Conservation (phyloP, 1,139 yeast genomes). For the Blastobotrys serpentis region DNA sequence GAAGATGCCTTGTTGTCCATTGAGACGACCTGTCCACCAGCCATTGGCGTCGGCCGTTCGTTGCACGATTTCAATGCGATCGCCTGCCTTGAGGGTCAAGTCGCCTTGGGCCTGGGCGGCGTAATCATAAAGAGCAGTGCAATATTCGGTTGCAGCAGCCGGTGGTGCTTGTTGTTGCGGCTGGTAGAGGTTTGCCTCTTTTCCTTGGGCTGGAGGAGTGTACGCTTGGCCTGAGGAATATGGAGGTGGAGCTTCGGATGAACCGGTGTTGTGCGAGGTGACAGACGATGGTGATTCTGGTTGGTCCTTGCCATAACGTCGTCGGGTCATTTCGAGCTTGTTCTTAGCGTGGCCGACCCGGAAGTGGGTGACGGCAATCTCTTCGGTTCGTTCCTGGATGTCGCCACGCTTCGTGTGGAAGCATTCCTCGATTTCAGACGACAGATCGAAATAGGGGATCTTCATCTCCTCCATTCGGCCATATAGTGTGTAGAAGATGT, state of each 20-base stretch:
- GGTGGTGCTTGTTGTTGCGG: slow-evolving; percentile 22
- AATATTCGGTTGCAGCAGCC: slow-evolving; percentile 44
- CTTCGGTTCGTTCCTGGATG: slow-evolving; percentile 84
- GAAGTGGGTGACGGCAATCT: slow-evolving; percentile 83
- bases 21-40: slow-evolving; percentile 96
- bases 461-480: slow-evolving; percentile 92
- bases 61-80: slow-evolving; percentile 76
- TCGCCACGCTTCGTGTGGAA: slow-evolving; percentile 82
- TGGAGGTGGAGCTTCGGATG: slow-evolving; percentile 33
- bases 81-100: slow-evolving; percentile 82
- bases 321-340: slow-evolving; percentile 77
- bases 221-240: slow-evolving; percentile 34
- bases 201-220: slow-evolving; percentile 31
- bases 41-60: slow-evolving; percentile 83
- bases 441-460: slow-evolving; percentile 89
- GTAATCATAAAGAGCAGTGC: slow-evolving; percentile 77
- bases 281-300: slow-evolving; percentile 39
- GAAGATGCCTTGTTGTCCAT: slow-evolving; percentile 86
- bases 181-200: slow-evolving; percentile 18
- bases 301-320: slow-evolving; percentile 64
- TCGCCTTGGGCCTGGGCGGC: slow-evolving; percentile 88
- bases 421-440: slow-evolving; percentile 78
- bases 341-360: slow-evolving; percentile 82
- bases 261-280: slow-evolving; percentile 32
- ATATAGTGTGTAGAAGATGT: slow-evolving; percentile 89